These are phyloP conservation scores for Cryphonectria parasitica DNA, from an alignment of 2,329 filamentous ascomycete species.

Conservation along the genomic window DNA sequence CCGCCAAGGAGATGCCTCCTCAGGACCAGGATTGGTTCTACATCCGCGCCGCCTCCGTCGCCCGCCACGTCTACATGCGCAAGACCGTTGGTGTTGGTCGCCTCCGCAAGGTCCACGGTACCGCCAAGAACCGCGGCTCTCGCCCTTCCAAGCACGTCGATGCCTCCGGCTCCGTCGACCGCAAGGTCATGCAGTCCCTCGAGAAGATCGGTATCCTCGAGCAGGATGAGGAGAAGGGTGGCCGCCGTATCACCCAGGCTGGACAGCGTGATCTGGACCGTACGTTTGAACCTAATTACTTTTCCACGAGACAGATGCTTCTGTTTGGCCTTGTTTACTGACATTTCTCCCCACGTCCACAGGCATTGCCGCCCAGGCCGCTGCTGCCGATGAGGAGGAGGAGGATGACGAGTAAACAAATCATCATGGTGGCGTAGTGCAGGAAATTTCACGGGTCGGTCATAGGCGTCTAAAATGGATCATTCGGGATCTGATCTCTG, in stretches of 20 bases:
- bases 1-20: constrained; percentile 95
- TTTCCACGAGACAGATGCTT: too few relatives aligned
- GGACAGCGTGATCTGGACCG: constrained; percentile 99
- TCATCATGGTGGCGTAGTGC: constrained; percentile 20
- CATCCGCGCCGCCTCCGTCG: constrained; percentile 88
- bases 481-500: constrained; percentile 22
- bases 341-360: constrained; percentile 14
- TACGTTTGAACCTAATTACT: constrained; percentile 39
- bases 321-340: neutral
- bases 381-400: constrained; percentile 73
- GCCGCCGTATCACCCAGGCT: constrained; percentile 95
- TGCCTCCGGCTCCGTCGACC: constrained; percentile 92
- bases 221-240: constrained; percentile 97
- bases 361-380: constrained; percentile 80
- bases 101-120: constrained; percentile 94
- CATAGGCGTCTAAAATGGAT: constrained; percentile 30
- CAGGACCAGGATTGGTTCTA: constrained; percentile 98
- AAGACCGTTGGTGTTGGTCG: constrained; percentile 99
- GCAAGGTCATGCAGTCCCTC: constrained; percentile 94
- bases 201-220: constrained; percentile 99
- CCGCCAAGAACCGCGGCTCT: constrained; percentile 94
- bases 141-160: constrained; percentile 94
- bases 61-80: constrained; percentile 98
- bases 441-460: constrained; percentile 25
- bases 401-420: constrained; percentile 67